A percentile compares a stretch with the other conserved stretches of the same genome.
phyloP scores from a whole-genome alignment of 1,284 basidiomycete species.

The Ganoderma resinaceum region DNA sequence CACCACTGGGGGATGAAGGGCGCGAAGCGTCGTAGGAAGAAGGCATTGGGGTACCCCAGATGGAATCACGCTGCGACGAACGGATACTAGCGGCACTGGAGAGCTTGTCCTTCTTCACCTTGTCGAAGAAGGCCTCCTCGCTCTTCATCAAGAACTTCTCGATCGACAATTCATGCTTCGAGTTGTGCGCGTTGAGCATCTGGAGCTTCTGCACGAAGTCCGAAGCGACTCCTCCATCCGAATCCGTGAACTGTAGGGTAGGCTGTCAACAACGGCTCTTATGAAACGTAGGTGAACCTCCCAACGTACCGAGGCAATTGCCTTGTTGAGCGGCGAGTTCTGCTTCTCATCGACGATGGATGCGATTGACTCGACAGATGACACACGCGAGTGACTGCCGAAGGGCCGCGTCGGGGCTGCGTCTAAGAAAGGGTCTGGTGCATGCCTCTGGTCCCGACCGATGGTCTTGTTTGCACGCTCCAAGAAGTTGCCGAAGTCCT shows the following conservation, averaged over 20 bases:
- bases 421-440: conserved; percentile 87
- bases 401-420: conserved; percentile 75
- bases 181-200: conserved; percentile 82
- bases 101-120: conserved; percentile 87
- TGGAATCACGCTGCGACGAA: conserved; percentile 83
- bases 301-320: conserved; percentile 78
- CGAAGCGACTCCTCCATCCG: conserved; percentile 89
- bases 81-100: conserved; percentile 77
- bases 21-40: conserved; percentile 75
- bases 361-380: conserved; percentile 87
- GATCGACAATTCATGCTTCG: conserved; percentile 89
- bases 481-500: conserved; percentile 80
- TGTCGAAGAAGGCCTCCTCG: conserved; percentile 92
- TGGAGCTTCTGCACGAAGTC: conserved; percentile 90
- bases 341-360: conserved; percentile 90
- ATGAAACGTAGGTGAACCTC: background rate
- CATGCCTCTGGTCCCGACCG: conserved; percentile 75
- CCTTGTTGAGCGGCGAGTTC: conserved; percentile 90
- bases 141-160: conserved; percentile 90
- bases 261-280: background rate
- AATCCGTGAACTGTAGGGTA: conserved; percentile 79
- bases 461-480: conserved; percentile 86
- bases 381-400: conserved; percentile 78
- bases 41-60: conserved; percentile 77
- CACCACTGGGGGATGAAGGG: conserved; percentile 69